phyloP scores from a whole-genome alignment of 495 filamentous ascomycete species.

The Patellaria atrata region DNA sequence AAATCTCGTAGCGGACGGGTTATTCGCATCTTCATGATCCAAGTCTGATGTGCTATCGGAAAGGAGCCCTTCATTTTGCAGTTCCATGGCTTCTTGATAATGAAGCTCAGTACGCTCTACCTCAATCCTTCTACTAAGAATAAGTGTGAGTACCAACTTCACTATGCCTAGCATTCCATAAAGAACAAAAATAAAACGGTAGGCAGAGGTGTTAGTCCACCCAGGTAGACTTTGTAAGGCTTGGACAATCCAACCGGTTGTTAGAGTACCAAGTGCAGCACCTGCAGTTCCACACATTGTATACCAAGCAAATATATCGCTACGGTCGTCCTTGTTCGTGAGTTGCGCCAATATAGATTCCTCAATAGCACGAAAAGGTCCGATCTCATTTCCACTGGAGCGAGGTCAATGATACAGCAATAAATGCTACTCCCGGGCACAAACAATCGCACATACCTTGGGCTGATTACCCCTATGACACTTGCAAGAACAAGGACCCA shows the following conservation, averaged over 20 bases:
- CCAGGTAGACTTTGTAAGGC: not conserved
- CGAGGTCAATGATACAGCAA: too few relatives aligned
- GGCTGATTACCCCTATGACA: slow-evolving; percentile 74
- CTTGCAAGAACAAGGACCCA: slow-evolving; percentile 64
- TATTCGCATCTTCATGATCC: not conserved
- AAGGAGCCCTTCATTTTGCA: slow-evolving; percentile 1
- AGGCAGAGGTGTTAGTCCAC: not conserved
- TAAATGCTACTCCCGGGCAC: too few relatives aligned
- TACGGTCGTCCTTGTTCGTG: not conserved
- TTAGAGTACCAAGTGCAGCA: slow-evolving; percentile 1
- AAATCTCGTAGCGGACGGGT: too few relatives aligned
- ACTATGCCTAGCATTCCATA: slow-evolving; percentile 2
- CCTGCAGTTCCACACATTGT: slow-evolving; percentile 4
- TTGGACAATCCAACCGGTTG: slow-evolving; percentile 3
- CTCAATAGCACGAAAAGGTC: slow-evolving; percentile 5
- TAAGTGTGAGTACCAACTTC: slow-evolving; percentile 1
- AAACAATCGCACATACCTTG: too few relatives aligned
- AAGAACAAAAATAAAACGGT: slow-evolving; percentile 1
- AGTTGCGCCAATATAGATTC: slow-evolving; percentile 5
- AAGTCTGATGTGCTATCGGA: not conserved
- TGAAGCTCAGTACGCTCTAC: not conserved
- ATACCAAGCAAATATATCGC: slow-evolving; percentile 7
- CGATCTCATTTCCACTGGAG: slow-evolving; percentile 9
- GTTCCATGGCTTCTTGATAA: slow-evolving; percentile 2
- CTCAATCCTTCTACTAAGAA: slow-evolving; percentile 4